These are phyloP conservation scores for Aspergillus sergii DNA, from an alignment of 2,329 filamentous ascomycete genomes.

Conservation along the genomic window DNA sequence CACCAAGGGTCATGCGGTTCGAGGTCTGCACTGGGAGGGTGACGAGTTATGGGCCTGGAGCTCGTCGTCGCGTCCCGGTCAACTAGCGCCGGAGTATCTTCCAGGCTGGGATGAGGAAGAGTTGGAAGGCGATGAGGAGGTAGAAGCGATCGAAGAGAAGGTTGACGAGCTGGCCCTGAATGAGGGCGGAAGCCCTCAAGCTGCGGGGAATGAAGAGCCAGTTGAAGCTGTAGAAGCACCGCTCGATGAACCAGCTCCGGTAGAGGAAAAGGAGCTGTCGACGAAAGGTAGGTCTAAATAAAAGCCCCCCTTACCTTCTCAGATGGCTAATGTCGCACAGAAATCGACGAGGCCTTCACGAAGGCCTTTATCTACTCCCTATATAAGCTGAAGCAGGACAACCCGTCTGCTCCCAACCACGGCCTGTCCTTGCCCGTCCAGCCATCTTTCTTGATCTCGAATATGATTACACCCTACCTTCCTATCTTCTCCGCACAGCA, in stretches of 20 bases:
- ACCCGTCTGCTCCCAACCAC: slow-evolving; percentile 54
- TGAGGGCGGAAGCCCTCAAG: slow-evolving; percentile 24
- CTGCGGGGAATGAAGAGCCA: slow-evolving; percentile 16
- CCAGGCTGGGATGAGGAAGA: slow-evolving; percentile 53
- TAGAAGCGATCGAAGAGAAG: slow-evolving; percentile 47
- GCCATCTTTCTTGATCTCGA: slow-evolving; percentile 65
- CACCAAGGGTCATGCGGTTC: slow-evolving; percentile 65
- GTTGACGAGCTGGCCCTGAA: slow-evolving; percentile 44
- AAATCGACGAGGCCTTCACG: slow-evolving; percentile 67
- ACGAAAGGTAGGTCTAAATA: slow-evolving; percentile 53
- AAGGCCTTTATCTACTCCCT: slow-evolving; percentile 67
- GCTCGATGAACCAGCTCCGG: slow-evolving; percentile 31
- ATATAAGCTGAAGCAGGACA: slow-evolving; percentile 60
- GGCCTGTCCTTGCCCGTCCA: slow-evolving; percentile 65
- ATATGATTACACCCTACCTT: slow-evolving; percentile 67
- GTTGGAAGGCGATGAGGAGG: slow-evolving; percentile 32
- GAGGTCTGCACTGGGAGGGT: slow-evolving; percentile 67
- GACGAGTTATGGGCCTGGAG: slow-evolving; percentile 71
- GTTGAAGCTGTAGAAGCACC: slow-evolving; percentile 26
- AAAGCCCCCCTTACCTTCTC: background rate
- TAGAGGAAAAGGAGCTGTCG: slow-evolving; percentile 54
- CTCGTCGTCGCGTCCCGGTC: slow-evolving; percentile 55
- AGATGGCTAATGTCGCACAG: slow-evolving; percentile 41
- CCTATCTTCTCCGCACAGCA: slow-evolving; percentile 60
- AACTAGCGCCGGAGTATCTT: slow-evolving; percentile 55